Base-by-base conservation (phyloP, 192 early-diverging fungal genomes). In the Backusella morwellensis region DNA sequence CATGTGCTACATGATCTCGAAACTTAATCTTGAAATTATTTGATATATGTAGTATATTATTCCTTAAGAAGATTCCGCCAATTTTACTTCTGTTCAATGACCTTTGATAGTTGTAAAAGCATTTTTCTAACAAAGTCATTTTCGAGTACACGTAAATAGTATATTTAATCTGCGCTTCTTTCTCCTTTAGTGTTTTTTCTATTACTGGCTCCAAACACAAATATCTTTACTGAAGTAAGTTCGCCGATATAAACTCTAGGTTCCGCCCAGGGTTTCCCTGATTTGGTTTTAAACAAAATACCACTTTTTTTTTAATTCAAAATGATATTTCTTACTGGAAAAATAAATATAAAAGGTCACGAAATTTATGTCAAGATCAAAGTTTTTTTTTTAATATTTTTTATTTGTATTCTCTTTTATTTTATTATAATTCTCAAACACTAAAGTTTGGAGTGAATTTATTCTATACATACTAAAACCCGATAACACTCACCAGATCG, bases 221-320 rank as follows among this genome's bases (percentile, higher is more conserved):
- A 56, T 56, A 56, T 56, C 21, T 56, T 56, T 11, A 56, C 54
- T 56, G 54, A 23, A 56, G 54, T 21, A 56, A 23, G 54, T 21
- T 56, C 54, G 54, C 54, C 54, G 54, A 56, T 23, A 26, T 56
- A 56, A 56, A 56, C 54, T 56, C 54, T 56, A 56, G n/a, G 54
- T 56, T 56, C 54, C 54, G 54, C 54, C 54, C 54, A 56, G 54
- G 54, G 54, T 56, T 56, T 56, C 54, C 54, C 54, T 56, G 54
- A 56, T 56, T 56, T 56, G 54, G 54, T 56, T 56, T 56, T 21
- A 23, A 63, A 63, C 19, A 63, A 29, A 63, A 23, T 29, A 14
- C 6, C 26, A 21, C 8, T 59, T 59, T 59, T 59, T 59, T 63
- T 63, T 63, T 23, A 7, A 8, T 23, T 56, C 21, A n/a, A n/a